Evolutionary conservation across 148 eudicot genomes (phyloP).

Genomic region (Persicaria maculosa): DNA sequence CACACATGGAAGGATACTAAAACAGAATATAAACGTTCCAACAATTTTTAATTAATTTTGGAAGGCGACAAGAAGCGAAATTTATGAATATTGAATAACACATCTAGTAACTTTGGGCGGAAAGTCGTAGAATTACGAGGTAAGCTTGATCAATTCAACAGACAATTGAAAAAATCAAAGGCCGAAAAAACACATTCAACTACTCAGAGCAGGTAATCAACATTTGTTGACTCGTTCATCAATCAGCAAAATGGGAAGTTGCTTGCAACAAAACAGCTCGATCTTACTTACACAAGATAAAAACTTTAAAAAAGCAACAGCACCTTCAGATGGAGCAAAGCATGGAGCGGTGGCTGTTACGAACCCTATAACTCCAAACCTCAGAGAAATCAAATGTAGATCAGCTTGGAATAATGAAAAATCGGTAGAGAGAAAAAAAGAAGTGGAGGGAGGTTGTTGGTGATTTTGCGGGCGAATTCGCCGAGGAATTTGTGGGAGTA

Average conservation of each 20-base stretch:
- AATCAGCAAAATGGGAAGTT: not conserved
- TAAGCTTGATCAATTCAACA: constrained; percentile 1
- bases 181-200: not conserved
- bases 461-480: not conserved
- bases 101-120: not conserved
- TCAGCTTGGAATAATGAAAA: not conserved
- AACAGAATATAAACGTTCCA: not conserved
- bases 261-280: not conserved
- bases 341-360: not conserved
- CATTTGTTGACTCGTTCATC: not conserved
- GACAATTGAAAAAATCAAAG: not conserved
- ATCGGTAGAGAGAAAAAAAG: not conserved
- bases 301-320: not conserved
- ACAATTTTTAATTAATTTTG: not conserved
- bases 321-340: not conserved
- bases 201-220: not conserved
- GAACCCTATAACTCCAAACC: not conserved
- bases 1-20: not conserved
- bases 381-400: not conserved
- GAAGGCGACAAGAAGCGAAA: not conserved
- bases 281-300: not conserved
- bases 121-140: not conserved
- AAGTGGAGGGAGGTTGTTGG: not conserved
- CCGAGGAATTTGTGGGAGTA: not conserved
- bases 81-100: not conserved